Evolutionary conservation across 1,284 basidiomycete species (phyloP).

Genomic region (Neonothopanus nambi): DNA sequence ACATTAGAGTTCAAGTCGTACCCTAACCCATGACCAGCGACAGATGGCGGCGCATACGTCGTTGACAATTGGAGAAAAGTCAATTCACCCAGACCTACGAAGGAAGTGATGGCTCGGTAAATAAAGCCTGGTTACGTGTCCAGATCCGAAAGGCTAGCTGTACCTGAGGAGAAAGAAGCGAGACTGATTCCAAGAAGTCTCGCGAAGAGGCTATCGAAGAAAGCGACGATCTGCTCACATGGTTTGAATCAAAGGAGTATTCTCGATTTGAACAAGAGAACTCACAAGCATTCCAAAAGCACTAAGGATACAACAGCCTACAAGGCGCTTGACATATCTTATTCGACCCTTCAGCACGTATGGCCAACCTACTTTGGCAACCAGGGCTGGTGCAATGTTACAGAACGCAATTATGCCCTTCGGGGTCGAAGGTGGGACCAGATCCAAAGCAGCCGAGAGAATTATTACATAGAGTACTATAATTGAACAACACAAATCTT

Average conservation of each 20-base stretch:
- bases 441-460: constrained; percentile 91
- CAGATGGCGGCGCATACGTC: constrained; percentile 68
- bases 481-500: not conserved
- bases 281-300: constrained; percentile 80
- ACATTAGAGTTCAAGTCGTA: constrained; percentile 29
- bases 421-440: constrained; percentile 87
- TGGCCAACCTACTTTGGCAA: constrained; percentile 93
- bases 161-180: constrained; percentile 89
- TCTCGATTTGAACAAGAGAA: constrained; percentile 2
- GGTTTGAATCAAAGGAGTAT: not conserved
- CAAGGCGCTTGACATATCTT: constrained; percentile 73
- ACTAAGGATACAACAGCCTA: constrained; percentile 75
- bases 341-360: constrained; percentile 85
- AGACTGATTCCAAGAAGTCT: constrained; percentile 86
- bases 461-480: constrained; percentile 94
- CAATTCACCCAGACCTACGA: constrained; percentile 85
- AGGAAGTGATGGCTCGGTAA: not conserved
- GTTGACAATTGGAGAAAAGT: constrained; percentile 95
- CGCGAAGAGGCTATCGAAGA: constrained; percentile 67
- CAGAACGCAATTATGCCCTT: constrained; percentile 94
- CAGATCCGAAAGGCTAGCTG: constrained; percentile 1
- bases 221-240: constrained; percentile 72
- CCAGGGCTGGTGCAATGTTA: constrained; percentile 81
- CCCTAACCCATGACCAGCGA: constrained; percentile 74
- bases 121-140: constrained; percentile 1